phyloP scores from a whole-genome alignment of 2,329 filamentous ascomycete genomes.

The Apiospora hydei region DNA sequence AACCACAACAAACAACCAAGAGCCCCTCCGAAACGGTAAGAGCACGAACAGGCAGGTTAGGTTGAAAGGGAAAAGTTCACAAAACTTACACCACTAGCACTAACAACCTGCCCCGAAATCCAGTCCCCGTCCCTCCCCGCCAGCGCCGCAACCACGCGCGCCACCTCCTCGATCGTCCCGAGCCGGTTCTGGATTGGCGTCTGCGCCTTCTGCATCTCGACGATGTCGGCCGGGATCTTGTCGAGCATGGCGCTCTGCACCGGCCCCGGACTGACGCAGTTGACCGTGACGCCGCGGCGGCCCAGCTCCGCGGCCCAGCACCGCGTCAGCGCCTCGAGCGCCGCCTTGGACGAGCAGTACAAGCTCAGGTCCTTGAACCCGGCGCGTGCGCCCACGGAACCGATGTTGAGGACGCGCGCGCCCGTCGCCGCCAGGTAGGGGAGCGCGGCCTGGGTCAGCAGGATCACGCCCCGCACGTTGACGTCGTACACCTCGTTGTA shows the following conservation, averaged over 20 bases:
- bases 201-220: constrained; percentile 55
- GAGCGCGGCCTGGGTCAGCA: constrained; percentile 61
- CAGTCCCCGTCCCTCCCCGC: constrained; percentile 56
- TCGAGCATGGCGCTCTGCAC: constrained; percentile 65
- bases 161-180: constrained; percentile 61
- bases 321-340: constrained; percentile 65
- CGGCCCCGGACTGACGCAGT: constrained; percentile 65
- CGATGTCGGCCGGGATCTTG: constrained; percentile 55
- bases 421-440: constrained; percentile 52
- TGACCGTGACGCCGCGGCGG: constrained; percentile 63
- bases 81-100: constrained; percentile 56
- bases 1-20: neutral
- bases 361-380: constrained; percentile 55
- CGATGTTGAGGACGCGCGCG: constrained; percentile 65
- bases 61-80: neutral
- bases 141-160: constrained; percentile 62
- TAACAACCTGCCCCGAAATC: constrained; percentile 63
- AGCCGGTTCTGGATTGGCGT: constrained; percentile 60
- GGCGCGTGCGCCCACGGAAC: constrained; percentile 57
- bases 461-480: constrained; percentile 62
- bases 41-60: too few species aligned
- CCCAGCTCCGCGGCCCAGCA: constrained; percentile 67
- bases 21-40: too few species aligned
- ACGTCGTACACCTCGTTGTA: constrained; percentile 62
- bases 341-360: constrained; percentile 66